Percentiles rank a stretch among this genome's conserved stretches.
phyloP scores from a whole-genome alignment of 2,329 filamentous ascomycete species.

The Neofusicoccum kwambonambiense region DNA sequence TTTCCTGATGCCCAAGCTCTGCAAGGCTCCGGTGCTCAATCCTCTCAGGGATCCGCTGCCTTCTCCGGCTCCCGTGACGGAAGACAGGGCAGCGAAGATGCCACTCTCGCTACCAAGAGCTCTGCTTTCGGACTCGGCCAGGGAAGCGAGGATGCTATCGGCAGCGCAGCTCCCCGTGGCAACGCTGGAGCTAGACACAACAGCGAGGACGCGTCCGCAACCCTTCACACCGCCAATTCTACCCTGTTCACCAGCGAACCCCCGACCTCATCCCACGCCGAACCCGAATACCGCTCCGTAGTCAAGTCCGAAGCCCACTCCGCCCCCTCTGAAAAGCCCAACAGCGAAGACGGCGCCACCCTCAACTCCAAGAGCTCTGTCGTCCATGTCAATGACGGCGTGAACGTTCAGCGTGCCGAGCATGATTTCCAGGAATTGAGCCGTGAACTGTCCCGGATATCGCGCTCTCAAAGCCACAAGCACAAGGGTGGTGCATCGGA shows the following conservation, averaged over 20 bases:
- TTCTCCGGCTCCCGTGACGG: neutral
- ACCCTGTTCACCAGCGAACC: neutral
- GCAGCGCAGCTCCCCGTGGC: neutral
- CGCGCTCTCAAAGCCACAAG: conserved; percentile 47
- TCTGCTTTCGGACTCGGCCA: neutral
- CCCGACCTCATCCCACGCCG: neutral
- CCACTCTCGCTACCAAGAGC: neutral
- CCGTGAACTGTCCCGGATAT: conserved; percentile 43
- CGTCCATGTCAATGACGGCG: conserved; percentile 15
- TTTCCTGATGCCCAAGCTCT: too few species aligned
- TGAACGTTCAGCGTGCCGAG: conserved; percentile 64
- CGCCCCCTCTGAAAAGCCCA: neutral
- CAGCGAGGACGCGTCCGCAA: neutral
- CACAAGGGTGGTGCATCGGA: conserved; percentile 42
- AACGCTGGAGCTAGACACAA: neutral
- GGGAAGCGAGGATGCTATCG: neutral
- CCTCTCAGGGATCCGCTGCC: neutral
- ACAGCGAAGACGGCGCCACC: conserved; percentile 9
- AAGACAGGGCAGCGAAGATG: neutral
- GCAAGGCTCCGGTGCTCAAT: neutral
- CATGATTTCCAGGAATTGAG: conserved; percentile 68
- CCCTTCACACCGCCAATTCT: neutral
- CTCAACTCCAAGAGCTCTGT: conserved; percentile 16
- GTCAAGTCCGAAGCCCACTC: conserved; percentile 2
- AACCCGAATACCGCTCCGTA: neutral